phyloP scores from a whole-genome alignment of 768 basidiomycete species.

The Hygrocybe coccinea region DNA sequence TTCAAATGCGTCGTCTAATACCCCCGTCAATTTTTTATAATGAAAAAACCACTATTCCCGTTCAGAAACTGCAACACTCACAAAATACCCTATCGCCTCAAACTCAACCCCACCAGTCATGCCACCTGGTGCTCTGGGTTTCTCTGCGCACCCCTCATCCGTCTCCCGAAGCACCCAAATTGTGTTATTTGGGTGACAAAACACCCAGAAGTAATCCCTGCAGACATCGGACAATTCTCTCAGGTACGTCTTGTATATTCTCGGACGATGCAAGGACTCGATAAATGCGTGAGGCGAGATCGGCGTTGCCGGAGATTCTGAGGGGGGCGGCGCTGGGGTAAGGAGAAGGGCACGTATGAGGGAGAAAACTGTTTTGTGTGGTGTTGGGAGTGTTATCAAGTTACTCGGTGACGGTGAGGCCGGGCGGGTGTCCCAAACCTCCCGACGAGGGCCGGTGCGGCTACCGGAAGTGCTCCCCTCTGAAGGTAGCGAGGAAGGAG shows the following conservation, averaged over 20 bases:
- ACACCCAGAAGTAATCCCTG: constrained; percentile 94
- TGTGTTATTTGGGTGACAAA: constrained; percentile 91
- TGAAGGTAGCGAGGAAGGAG: constrained; percentile 60
- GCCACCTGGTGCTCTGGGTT: constrained; percentile 89
- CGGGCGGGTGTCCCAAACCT: constrained; percentile 52
- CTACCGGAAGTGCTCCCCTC: constrained; percentile 24
- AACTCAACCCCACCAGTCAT: constrained; percentile 99
- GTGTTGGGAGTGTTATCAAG: constrained; percentile 61
- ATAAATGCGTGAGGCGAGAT: constrained; percentile 81
- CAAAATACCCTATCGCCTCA: constrained; percentile 94
- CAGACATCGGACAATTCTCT: constrained; percentile 85
- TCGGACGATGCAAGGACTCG: constrained; percentile 57
- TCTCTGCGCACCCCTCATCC: constrained; percentile 81
- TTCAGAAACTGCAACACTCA: constrained; percentile 38
- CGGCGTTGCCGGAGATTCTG: constrained; percentile 55
- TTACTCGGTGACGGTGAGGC: constrained; percentile 35
- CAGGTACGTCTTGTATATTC: constrained; percentile 78
- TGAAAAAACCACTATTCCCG: no score
- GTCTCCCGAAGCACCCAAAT: constrained; percentile 84
- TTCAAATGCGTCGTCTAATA: constrained; percentile 80
- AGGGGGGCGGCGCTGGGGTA: constrained; percentile 60
- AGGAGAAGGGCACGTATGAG: constrained; percentile 73
- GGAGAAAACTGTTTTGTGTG: constrained; percentile 69
- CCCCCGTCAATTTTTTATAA: background rate
- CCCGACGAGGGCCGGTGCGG: constrained; percentile 33